Conservation (phyloP, 768 basidiomycete species). For the Hemileccinum rubropunctum region DNA sequence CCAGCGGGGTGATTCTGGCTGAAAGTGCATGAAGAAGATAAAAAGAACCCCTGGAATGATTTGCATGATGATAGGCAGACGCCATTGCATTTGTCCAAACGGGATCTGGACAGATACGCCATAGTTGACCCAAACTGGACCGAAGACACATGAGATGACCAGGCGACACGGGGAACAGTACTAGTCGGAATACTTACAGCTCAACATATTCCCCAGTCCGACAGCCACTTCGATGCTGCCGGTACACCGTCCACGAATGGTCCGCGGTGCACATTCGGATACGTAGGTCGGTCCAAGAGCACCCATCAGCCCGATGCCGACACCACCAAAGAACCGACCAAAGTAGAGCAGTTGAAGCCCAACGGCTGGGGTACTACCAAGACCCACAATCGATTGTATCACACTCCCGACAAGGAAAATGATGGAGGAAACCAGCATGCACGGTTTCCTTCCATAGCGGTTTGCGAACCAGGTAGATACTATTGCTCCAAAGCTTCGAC, state of each 20-base stretch:
- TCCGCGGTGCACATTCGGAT: conserved; percentile 36
- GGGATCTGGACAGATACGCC: conserved; percentile 26
- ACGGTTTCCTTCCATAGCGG: conserved; percentile 36
- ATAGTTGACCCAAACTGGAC: conserved; percentile 38
- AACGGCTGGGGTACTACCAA: conserved; percentile 26
- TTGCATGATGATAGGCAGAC: conserved; percentile 36
- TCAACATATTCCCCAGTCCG: conserved; percentile 35
- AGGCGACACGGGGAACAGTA: background rate
- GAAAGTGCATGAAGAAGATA: conserved; percentile 34
- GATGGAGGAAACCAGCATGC: conserved; percentile 28
- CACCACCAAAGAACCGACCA: conserved; percentile 45
- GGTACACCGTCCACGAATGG: conserved; percentile 38
- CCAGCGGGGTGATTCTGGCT: conserved; percentile 44
- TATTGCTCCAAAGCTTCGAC: conserved; percentile 27
- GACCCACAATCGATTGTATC: conserved; percentile 33
- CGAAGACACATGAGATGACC: background rate
- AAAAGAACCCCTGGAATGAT: conserved; percentile 41
- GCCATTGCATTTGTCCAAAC: conserved; percentile 34
- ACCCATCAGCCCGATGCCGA: conserved; percentile 42
- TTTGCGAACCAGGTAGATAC: conserved; percentile 27
- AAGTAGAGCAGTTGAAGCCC: conserved; percentile 33
- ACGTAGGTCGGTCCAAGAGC: conserved; percentile 37
- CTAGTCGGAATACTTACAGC: conserved; percentile 24
- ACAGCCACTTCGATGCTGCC: conserved; percentile 32
- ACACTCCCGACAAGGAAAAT: conserved; percentile 35